phyloP scores from a whole-genome alignment of 345 rosid species.

The Corymbia maculata region DNA sequence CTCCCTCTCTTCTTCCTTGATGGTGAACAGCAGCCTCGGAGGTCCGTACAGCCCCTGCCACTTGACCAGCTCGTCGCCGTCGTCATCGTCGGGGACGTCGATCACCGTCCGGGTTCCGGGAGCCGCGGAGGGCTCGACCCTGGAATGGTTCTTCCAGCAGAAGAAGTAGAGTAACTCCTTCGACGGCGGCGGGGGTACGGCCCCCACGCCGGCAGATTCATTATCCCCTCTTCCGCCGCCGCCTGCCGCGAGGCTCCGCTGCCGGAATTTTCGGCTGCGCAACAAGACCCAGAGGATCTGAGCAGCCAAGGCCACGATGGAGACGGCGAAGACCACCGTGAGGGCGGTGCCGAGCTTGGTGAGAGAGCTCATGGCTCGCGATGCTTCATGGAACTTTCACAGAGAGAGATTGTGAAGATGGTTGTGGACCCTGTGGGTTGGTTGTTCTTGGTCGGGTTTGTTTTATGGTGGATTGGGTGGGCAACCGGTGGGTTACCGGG shows the following conservation, averaged over 20 bases:
- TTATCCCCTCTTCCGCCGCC: constrained; percentile 2
- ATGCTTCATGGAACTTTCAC: neutral
- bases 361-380: constrained; percentile 21
- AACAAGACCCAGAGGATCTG: constrained; percentile 43
- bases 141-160: constrained; percentile 47
- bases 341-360: constrained; percentile 28
- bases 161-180: constrained; percentile 78
- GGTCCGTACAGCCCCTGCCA: constrained; percentile 34
- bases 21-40: constrained; percentile 56
- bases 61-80: constrained; percentile 26
- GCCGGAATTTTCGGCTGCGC: constrained; percentile 30
- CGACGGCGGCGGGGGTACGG: constrained; percentile 17
- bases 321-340: constrained; percentile 26
- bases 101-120: neutral
- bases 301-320: constrained; percentile 19
- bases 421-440: too few species aligned
- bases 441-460: neutral
- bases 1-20: constrained; percentile 61
- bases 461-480: neutral
- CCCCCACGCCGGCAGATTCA: neutral
- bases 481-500: neutral
- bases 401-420: neutral
- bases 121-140: constrained; percentile 32
- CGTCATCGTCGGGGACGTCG: neutral
- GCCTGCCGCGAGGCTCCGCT: constrained; percentile 10